A percentile compares a stretch with the other conserved stretches of the same genome.
Evolutionary conservation across 1,284 basidiomycete species (phyloP).

Genomic region (Puccinia novopanici): DNA sequence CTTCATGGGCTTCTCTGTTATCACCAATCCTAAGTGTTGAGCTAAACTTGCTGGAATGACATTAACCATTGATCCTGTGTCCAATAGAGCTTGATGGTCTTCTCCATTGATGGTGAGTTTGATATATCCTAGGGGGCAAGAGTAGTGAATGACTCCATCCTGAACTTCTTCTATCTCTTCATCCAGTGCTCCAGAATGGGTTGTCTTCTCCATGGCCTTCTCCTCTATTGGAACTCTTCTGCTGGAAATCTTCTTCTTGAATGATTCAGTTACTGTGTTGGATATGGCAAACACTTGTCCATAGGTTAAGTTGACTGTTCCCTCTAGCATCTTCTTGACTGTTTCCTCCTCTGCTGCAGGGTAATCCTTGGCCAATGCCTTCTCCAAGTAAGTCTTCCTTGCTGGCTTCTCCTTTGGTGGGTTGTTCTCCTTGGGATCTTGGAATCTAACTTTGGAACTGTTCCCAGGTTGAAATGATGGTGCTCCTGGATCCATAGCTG

Average conservation of each 20-base stretch:
- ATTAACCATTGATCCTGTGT: not conserved
- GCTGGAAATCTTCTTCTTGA: not conserved
- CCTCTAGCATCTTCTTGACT: not conserved
- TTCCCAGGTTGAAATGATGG: not conserved
- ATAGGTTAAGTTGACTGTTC: not conserved
- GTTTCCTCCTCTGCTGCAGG: not conserved
- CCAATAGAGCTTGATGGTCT: not conserved
- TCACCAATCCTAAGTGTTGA: not conserved
- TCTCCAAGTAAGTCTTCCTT: not conserved
- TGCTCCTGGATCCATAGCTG: not conserved
- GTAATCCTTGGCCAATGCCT: not conserved
- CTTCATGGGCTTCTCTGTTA: not conserved
- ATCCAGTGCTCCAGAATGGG: not conserved
- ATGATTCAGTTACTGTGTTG: not conserved
- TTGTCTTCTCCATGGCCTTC: not conserved
- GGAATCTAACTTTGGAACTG: not conserved
- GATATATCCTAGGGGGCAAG: not conserved
- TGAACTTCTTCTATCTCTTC: not conserved
- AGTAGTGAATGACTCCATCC: not conserved
- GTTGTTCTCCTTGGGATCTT: not conserved
- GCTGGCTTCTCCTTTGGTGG: not conserved
- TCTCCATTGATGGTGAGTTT: not conserved
- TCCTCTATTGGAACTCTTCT: not conserved
- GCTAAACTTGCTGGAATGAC: not conserved
- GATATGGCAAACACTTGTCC: not conserved